phyloP scores from a whole-genome alignment of 2,329 filamentous ascomycete species.

The Cytospora piceae region DNA sequence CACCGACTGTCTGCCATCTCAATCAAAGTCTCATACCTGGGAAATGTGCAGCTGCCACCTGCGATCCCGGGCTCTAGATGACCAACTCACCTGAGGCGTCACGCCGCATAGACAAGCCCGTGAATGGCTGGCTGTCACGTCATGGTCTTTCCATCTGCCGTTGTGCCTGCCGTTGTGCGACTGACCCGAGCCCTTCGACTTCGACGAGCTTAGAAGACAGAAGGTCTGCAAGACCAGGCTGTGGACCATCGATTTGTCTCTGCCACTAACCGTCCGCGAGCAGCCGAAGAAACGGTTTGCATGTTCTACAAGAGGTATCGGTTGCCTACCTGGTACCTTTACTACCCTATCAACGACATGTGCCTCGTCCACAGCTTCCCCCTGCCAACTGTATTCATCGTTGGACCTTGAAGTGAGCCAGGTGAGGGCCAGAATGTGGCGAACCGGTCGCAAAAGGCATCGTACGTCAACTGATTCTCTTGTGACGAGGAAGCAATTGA shows the following conservation, averaged over 20 bases:
- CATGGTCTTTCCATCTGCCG: slow-evolving; percentile 19
- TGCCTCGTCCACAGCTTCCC: background rate
- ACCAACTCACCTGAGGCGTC: background rate
- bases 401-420: background rate
- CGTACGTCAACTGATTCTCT: slow-evolving; percentile 11
- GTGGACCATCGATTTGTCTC: slow-evolving; percentile 25
- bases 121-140: background rate
- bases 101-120: background rate
- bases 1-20: background rate
- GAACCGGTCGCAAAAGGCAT: slow-evolving; percentile 1
- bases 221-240: slow-evolving; percentile 15
- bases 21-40: background rate
- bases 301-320: slow-evolving; percentile 20
- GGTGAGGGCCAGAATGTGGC: background rate
- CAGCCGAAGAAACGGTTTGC: slow-evolving; percentile 23
- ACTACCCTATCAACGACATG: slow-evolving; percentile 4
- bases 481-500: background rate
- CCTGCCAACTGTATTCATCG: background rate
- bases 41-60: background rate
- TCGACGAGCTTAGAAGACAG: slow-evolving; percentile 16
- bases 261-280: slow-evolving; percentile 22
- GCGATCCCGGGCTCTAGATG: background rate
- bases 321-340: background rate
- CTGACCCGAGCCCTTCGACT: slow-evolving; percentile 14
- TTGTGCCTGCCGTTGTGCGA: slow-evolving; percentile 23